Base-by-base conservation (phyloP, 78 protist genomes). In the Pigoraptor vietnamica region DNA sequence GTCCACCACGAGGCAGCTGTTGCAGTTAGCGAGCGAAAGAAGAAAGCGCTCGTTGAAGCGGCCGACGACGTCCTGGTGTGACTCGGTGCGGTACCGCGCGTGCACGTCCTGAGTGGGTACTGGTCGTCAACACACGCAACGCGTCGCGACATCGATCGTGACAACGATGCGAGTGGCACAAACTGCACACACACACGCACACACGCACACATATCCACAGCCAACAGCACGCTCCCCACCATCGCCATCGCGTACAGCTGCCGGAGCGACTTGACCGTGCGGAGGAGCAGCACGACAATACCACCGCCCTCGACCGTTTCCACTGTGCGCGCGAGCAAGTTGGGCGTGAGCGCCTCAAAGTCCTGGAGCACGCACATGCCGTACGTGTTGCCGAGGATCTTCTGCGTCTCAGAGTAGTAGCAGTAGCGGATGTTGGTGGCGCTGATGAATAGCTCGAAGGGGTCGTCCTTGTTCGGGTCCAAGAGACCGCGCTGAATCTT, bases 291-390 rank as follows among this genome's bases (percentile, higher is more conserved):
- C 37, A 98, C 95, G 21, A 99, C 92, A 32, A 98, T 6, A 36
- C 99, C 99, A 56, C 99, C 99, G 35, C 99, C 99, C 89, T 96
- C 98, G 19, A 99, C 99, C 0, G 99, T 98, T 92, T 99, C 99
- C 48, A 99, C 87, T 0, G 99, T 98, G 9, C 99, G 89, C 29
- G 99, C 99, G 23, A 99, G 97, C 40, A 97, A 32, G 92, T 98
- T 98, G 6, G 99, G 99, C 1, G 99, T 98, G 38, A 99, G 56
- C 14, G 99, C 99, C 94, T 98, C 99, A 89, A 98, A 98, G 92
- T 99, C 99, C 89, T 98, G 99, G 87, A 99, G 95, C 23, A 99
- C 98, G 88, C 93, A 90, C 99, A 99, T 98, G 48, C 99, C 99
- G 88, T 92, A 99, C 24, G 99, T 99, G 89, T 95, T 91, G 86